These are phyloP conservation scores for Lactifluus hygrophoroides DNA, from an alignment of 768 basidiomycete genomes.

Conservation along the genomic window DNA sequence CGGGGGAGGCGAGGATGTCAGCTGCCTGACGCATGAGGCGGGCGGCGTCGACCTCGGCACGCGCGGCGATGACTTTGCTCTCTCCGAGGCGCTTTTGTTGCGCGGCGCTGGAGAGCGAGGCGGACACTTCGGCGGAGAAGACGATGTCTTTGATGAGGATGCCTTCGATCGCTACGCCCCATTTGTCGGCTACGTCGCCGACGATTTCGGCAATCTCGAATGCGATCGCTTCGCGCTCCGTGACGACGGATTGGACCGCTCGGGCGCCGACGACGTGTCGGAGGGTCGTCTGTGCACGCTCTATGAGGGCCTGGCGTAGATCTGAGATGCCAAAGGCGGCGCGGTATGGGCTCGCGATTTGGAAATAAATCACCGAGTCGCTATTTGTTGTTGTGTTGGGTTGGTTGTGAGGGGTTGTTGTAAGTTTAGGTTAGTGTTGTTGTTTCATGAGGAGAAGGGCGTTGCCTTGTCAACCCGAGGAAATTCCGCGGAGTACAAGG, in stretches of 20 bases:
- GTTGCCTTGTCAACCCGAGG: slow-evolving; percentile 11
- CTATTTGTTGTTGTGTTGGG: slow-evolving; percentile 33
- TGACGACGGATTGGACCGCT: slow-evolving; percentile 91
- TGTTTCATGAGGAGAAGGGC: no score
- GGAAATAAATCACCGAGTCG: slow-evolving; percentile 91
- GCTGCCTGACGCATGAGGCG: slow-evolving; percentile 96
- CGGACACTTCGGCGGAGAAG: slow-evolving; percentile 84
- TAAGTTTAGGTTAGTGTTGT: no score
- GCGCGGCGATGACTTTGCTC: slow-evolving; percentile 90
- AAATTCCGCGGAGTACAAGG: background rate
- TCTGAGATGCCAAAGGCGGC: slow-evolving; percentile 92
- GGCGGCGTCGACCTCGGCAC: slow-evolving; percentile 92
- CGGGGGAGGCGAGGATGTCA: slow-evolving; percentile 87
- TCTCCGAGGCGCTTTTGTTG: slow-evolving; percentile 97
- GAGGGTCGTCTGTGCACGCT: slow-evolving; percentile 88
- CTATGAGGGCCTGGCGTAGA: slow-evolving; percentile 74
- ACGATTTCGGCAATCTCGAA: slow-evolving; percentile 97
- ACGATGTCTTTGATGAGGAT: slow-evolving; percentile 95
- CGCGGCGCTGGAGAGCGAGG: slow-evolving; percentile 88
- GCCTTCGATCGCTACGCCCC: slow-evolving; percentile 95
- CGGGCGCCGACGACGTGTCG: slow-evolving; percentile 96
- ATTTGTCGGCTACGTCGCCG: slow-evolving; percentile 84
- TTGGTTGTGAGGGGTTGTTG: slow-evolving; percentile 31
- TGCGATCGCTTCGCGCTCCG: slow-evolving; percentile 94
- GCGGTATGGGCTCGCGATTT: slow-evolving; percentile 83